These are phyloP conservation scores for Warburgia ugandensis DNA, from an alignment of 164 flowering plant genomes.

Conservation along the genomic window DNA sequence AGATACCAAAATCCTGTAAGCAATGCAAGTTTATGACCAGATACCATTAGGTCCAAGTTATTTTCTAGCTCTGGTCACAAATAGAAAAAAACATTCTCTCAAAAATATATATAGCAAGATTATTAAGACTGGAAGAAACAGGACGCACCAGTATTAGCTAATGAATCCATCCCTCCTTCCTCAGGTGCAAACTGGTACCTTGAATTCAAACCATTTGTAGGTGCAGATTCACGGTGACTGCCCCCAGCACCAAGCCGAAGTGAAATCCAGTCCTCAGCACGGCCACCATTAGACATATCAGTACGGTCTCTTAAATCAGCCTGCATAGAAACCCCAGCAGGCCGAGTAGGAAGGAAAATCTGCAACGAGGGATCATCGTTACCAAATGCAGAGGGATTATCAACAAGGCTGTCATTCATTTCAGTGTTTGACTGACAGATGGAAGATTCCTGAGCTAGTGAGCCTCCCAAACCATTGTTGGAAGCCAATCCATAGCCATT, in stretches of 20 bases:
- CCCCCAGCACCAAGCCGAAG: constrained; percentile 76
- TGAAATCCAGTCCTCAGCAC: constrained; percentile 83
- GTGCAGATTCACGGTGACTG: constrained; percentile 31
- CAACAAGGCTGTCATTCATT: constrained; percentile 52
- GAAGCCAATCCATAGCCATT: constrained; percentile 54
- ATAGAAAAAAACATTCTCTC: too few relatives aligned
- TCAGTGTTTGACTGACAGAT: constrained; percentile 30
- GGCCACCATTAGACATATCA: constrained; percentile 49
- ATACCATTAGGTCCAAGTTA: too few relatives aligned
- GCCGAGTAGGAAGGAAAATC: constrained; percentile 72
- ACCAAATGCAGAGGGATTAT: constrained; percentile 64
- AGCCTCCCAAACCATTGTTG: constrained; percentile 31
- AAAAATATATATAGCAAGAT: not conserved
- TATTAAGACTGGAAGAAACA: constrained; percentile 1
- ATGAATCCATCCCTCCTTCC: constrained; percentile 47
- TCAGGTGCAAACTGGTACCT: constrained; percentile 36
- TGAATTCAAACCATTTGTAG: constrained; percentile 34
- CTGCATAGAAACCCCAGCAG: constrained; percentile 41
- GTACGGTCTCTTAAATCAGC: constrained; percentile 44
- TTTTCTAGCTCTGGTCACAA: too few relatives aligned
- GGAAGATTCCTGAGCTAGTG: constrained; percentile 40
- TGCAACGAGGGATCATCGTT: constrained; percentile 83
- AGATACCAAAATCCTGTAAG: too few relatives aligned
- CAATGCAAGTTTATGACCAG: too few relatives aligned
- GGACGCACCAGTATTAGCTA: constrained; percentile 56